Base-by-base conservation (phyloP, 108 stramenopile genomes). In the Nitzschia palea region DNA sequence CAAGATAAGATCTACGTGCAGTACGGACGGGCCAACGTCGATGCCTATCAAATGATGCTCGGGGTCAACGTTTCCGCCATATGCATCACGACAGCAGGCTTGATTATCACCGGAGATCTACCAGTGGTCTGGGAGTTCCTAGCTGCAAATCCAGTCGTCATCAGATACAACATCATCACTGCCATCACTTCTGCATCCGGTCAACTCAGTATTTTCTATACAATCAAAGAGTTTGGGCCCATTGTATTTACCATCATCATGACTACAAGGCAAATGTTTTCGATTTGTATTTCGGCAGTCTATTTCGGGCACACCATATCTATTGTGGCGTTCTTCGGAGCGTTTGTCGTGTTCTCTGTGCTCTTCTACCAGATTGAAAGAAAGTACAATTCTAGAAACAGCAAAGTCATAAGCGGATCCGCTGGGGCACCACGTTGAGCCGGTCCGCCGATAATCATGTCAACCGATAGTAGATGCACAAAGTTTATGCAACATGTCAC, bases 161-260 rank as follows among this genome's bases (percentile, higher is more conserved):
- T 95, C 43, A 65, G 78, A 37, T 96, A 97, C 90, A 95, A 97
- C 77, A 71, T 97, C 45, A 88, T 97, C 54, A 98, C 97, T 34
- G 90, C 96, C 3, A 86, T 98, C 42, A 96, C 96, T 17, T 95
- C 95, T 37, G 97, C 97, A 12, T 83, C 93, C 15, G 99, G 95
- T 8, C 95, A 97, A 69, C 82, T 98, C 23, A 95, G 90, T 73
- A 98, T 97, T 43, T 99, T 98, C 68, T 95, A 96, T 78, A 97
- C 96, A 43, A 96, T 98, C 77, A 97, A 96, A 76, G 89, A 95
- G 66, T 98, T 98, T 78, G 99, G 99, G 14, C 96, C 99, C 14
- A 93, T 99, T 34, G 97, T 97, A 14, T 99, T 99, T 74, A 95
- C 99, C 32, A 95, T 99, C 67, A 98, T 98, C 66, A 99, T 99